A percentile compares a stretch with the other conserved stretches of the same genome.
These are phyloP conservation scores for Agarophyton chilense DNA, from an alignment of 23 red algal species.

Conservation along the genomic window DNA sequence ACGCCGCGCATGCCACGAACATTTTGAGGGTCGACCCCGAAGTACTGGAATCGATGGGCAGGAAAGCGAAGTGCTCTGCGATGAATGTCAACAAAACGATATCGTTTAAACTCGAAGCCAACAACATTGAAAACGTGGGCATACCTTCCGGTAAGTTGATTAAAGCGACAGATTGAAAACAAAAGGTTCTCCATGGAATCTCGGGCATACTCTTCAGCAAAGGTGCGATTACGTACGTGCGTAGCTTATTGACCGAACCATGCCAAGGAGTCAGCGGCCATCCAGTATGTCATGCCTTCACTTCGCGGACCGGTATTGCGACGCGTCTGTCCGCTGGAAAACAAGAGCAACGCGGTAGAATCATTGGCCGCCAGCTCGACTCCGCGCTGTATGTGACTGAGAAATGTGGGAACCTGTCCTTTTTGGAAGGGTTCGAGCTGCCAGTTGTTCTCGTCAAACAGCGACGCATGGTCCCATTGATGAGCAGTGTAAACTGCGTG, in stretches of 20 bases:
- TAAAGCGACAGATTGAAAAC: slow-evolving; percentile 94
- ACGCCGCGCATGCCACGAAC: slow-evolving; percentile 17
- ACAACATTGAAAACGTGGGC: slow-evolving; percentile 78
- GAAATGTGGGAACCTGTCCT: slow-evolving; percentile 73
- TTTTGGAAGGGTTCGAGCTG: slow-evolving; percentile 75
- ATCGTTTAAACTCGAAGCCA: slow-evolving; percentile 80
- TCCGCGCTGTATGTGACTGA: slow-evolving; percentile 70
- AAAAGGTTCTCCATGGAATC: slow-evolving; percentile 91
- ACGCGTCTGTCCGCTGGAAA: slow-evolving; percentile 86
- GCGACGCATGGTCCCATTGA: slow-evolving; percentile 30
- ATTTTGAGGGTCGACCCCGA: slow-evolving; percentile 71
- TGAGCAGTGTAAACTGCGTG: slow-evolving; percentile 74
- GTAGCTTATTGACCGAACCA: slow-evolving; percentile 44
- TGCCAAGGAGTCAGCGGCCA: slow-evolving; percentile 30
- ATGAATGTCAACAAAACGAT: slow-evolving; percentile 74
- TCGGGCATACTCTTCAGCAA: slow-evolving; percentile 79
- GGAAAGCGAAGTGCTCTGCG: slow-evolving; percentile 83
- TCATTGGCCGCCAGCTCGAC: slow-evolving; percentile 66
- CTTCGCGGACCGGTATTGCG: slow-evolving; percentile 54
- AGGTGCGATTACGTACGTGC: slow-evolving; percentile 51
- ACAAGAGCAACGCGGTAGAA: slow-evolving; percentile 72
- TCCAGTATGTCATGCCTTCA: slow-evolving; percentile 83
- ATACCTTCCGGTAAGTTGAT: slow-evolving; percentile 76
- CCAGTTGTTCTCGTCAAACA: slow-evolving; percentile 74
- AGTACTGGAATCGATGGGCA: slow-evolving; percentile 50